Percentiles rank a stretch among this genome's conserved stretches.
Conservation (phyloP, 352 stramenopile species). For the Pythium coloratum region DNA sequence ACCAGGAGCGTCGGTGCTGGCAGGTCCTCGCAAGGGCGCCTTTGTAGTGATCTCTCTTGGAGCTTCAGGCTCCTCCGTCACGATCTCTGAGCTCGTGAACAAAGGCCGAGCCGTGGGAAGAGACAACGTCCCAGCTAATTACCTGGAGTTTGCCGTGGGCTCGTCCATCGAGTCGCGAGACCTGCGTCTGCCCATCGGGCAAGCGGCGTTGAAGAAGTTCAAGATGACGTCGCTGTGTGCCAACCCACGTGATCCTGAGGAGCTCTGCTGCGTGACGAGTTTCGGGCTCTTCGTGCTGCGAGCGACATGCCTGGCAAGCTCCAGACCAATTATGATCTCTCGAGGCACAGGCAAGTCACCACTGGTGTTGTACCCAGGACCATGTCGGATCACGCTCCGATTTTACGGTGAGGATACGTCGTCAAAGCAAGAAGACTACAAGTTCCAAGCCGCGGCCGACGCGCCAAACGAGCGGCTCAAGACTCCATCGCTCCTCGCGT, state of each 20-base stretch:
- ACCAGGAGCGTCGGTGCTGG: conserved; percentile 40
- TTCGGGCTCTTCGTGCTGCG: conserved; percentile 53
- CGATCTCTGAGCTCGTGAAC: conserved; percentile 55
- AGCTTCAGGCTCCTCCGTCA: conserved; percentile 38
- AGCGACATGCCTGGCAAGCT: conserved; percentile 36
- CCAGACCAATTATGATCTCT: conserved; percentile 38
- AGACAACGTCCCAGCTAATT: conserved; percentile 57
- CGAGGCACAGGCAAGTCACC: conserved; percentile 40
- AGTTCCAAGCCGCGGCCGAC: conserved; percentile 47
- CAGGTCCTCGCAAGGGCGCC: conserved; percentile 42
- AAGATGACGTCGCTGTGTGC: conserved; percentile 50
- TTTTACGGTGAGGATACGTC: conserved; percentile 56
- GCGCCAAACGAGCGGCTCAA: conserved; percentile 40
- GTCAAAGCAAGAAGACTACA: conserved; percentile 54
- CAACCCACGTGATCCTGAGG: conserved; percentile 33
- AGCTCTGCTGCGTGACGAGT: conserved; percentile 58
- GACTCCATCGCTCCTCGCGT: conserved; percentile 38
- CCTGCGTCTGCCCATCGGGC: conserved; percentile 23
- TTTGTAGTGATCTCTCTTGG: conserved; percentile 51
- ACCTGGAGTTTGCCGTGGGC: conserved; percentile 49
- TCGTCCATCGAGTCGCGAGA: conserved; percentile 55
- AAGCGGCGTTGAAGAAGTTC: conserved; percentile 43
- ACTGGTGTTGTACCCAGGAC: conserved; percentile 48
- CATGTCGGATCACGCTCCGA: conserved; percentile 37
- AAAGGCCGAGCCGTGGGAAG: conserved; percentile 51